These are phyloP conservation scores for Candida incommunis DNA, from an alignment of 805 yeast species.

Conservation along the genomic window DNA sequence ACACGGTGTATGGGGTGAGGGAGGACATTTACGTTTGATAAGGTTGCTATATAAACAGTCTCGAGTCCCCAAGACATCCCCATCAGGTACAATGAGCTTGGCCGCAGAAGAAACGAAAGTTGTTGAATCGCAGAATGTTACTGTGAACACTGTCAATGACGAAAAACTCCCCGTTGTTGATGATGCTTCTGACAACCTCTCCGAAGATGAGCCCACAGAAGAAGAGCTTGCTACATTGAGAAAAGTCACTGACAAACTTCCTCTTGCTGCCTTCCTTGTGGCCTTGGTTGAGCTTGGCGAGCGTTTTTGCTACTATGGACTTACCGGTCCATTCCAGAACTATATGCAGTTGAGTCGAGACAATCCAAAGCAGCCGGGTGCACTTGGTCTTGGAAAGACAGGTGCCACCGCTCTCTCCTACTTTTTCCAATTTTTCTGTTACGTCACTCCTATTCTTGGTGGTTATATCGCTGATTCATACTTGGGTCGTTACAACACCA, in stretches of 20 bases:
- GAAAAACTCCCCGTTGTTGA: background rate
- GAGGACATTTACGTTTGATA: no score
- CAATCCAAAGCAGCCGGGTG: constrained; percentile 31
- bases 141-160: background rate
- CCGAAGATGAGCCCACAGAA: constrained; percentile 28
- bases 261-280: constrained; percentile 45
- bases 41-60: no score
- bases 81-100: no score
- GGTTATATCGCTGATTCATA: constrained; percentile 64
- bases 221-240: constrained; percentile 38
- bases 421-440: constrained; percentile 72
- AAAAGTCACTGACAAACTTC: constrained; percentile 38
- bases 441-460: constrained; percentile 64
- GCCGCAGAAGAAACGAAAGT: no score
- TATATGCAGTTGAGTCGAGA: constrained; percentile 44
- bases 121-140: background rate
- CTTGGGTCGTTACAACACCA: constrained; percentile 60
- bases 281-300: constrained; percentile 68
- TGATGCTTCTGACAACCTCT: background rate
- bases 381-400: constrained; percentile 42
- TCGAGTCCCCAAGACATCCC: no score
- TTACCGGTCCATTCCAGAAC: constrained; percentile 63
- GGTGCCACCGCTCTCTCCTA: constrained; percentile 62
- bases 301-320: constrained; percentile 69
- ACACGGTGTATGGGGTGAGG: no score